Percentiles rank a stretch among this genome's conserved stretches.
Evolutionary conservation across 2,329 filamentous ascomycete genomes (phyloP).

Genomic region (Aspergillus neoniger): DNA sequence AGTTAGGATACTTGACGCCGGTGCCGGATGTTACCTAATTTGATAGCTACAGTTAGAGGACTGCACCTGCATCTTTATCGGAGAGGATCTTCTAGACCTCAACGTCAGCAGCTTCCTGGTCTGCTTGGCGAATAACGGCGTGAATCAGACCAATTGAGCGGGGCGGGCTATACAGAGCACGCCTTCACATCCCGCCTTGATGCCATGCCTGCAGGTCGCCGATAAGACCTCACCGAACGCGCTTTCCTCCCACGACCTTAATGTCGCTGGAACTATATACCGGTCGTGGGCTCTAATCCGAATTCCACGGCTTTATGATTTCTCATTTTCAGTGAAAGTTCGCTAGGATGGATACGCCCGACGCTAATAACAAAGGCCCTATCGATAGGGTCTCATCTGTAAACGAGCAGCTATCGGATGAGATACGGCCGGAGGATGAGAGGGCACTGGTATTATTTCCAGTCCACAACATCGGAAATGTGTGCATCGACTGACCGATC

Average conservation of each 20-base stretch:
- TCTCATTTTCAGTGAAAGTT: too few species aligned
- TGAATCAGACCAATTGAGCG: neutral
- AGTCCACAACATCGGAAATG: neutral
- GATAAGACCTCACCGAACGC: neutral
- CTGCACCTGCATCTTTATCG: too few species aligned
- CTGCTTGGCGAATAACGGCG: neutral
- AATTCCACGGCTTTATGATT: too few species aligned
- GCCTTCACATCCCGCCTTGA: constrained; percentile 9
- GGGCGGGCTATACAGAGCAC: neutral
- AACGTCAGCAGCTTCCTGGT: too few species aligned
- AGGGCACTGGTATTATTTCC: neutral
- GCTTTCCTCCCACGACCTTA: neutral
- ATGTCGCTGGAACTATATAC: neutral
- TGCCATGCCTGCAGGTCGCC: neutral
- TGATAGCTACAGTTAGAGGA: too few species aligned
- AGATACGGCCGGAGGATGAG: neutral
- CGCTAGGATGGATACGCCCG: neutral
- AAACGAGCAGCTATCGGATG: neutral
- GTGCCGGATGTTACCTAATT: too few species aligned
- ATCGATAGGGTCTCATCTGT: neutral
- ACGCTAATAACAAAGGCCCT: neutral
- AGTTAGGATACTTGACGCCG: too few species aligned
- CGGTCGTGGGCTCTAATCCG: too few species aligned
- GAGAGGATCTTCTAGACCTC: too few species aligned
- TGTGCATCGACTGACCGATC: neutral